Percentiles rank a stretch among this genome's conserved stretches.
Conservation (phyloP, 495 filamentous ascomycete genomes). For the Penicillium dipodomyicola region DNA sequence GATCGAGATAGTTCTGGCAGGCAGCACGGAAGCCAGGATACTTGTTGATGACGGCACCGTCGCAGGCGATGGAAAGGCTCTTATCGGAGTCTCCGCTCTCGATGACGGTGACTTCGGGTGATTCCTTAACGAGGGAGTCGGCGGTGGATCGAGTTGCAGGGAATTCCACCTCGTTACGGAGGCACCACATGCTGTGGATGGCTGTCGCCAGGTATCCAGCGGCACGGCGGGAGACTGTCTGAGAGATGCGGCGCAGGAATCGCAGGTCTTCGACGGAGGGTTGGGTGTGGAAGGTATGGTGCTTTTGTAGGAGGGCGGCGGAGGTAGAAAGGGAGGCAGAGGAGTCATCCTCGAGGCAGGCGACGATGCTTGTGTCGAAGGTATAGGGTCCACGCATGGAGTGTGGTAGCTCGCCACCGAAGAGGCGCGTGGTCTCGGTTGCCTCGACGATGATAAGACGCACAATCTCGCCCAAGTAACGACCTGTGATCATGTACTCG, state of each 20-base stretch:
- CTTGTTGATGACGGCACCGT: constrained; percentile 60
- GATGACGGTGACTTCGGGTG: constrained; percentile 42
- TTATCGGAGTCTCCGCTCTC: constrained; percentile 35
- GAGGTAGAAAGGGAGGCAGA: constrained; percentile 46
- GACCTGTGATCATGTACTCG: constrained; percentile 85
- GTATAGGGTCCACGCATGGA: constrained; percentile 62
- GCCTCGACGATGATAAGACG: constrained; percentile 74
- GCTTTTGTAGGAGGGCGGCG: constrained; percentile 47
- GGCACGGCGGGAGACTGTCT: constrained; percentile 58
- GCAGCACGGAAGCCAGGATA: constrained; percentile 54
- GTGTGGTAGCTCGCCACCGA: constrained; percentile 56
- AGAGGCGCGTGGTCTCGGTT: constrained; percentile 44
- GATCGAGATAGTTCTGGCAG: constrained; percentile 50
- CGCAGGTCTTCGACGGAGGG: constrained; percentile 52
- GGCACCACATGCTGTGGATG: constrained; percentile 62
- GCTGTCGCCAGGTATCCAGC: constrained; percentile 62
- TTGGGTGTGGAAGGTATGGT: constrained; percentile 45
- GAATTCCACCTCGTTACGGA: constrained; percentile 52
- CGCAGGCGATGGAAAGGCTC: constrained; percentile 51
- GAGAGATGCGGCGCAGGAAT: constrained; percentile 53
- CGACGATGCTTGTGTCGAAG: constrained; percentile 70
- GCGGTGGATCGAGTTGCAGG: constrained; percentile 17
- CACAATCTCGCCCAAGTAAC: constrained; percentile 82
- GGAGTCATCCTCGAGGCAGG: constrained; percentile 49
- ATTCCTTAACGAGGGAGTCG: constrained; percentile 33